Percentiles rank a stretch among this genome's conserved stretches.
Conservation (phyloP, 2,329 filamentous ascomycete species). For the Arthrobotrys conoides region DNA sequence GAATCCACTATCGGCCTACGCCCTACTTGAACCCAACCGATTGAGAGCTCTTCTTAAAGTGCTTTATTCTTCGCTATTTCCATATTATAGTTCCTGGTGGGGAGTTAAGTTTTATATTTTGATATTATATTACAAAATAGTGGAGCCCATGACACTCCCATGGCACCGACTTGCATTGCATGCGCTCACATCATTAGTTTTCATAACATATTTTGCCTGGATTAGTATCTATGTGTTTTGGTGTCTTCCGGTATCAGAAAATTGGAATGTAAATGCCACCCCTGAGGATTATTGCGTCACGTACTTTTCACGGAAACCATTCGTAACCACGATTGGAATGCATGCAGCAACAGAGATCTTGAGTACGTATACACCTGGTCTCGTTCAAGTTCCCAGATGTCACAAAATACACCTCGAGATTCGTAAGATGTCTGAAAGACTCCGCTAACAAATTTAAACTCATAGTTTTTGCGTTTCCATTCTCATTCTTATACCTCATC, state of each 20-base stretch:
- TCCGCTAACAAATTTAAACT: neutral
- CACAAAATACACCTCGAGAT: too few relatives aligned
- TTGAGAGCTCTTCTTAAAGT: conserved; percentile 22
- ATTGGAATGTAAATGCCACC: conserved; percentile 29
- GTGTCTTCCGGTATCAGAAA: conserved; percentile 36
- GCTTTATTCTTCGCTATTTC: conserved; percentile 30
- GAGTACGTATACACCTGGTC: too few relatives aligned
- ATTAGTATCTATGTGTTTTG: conserved; percentile 40
- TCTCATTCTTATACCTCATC: conserved; percentile 34
- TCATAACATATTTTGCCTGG: conserved; percentile 17
- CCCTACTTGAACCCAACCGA: neutral
- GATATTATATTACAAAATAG: conserved; percentile 45
- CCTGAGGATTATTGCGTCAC: conserved; percentile 21
- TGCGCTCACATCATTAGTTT: conserved; percentile 5
- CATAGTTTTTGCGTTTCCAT: conserved; percentile 39
- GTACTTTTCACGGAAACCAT: conserved; percentile 36
- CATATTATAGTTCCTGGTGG: conserved; percentile 49
- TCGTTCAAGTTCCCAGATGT: too few relatives aligned
- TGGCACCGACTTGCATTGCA: conserved; percentile 14
- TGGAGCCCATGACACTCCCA: conserved; percentile 27
- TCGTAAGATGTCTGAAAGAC: neutral
- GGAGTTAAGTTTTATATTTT: conserved; percentile 40
- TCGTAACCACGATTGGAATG: conserved; percentile 24
- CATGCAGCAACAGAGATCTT: conserved; percentile 45
- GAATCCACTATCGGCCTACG: conserved; percentile 24